Evolutionary conservation across 2,329 filamentous ascomycete species (phyloP), one percentile per base, ranked within the genome.

Genomic region (Colletotrichum sidae): DNA sequence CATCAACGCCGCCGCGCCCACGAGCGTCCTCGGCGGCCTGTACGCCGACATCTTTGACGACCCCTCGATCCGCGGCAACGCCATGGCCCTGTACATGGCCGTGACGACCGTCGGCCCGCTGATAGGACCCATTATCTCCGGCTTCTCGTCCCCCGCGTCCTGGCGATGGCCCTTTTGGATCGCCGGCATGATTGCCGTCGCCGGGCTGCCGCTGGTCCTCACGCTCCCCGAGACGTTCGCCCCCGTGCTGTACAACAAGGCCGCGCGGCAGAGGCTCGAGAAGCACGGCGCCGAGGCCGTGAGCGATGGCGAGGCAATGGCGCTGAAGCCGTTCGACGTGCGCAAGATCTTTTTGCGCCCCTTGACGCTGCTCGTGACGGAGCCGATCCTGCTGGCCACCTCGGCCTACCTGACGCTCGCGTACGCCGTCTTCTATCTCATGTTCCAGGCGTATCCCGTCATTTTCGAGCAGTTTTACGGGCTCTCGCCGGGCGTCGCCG

Each of bases 371-470:
- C 75, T 86, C 4, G 76, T 84, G 60, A 75, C 74, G 8, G 83
- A 86, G 67, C 84, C 83, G 0, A 86, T 86, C 45, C 80, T 86
- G 13, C 71, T 84, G 2, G 72, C 81, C 1, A 78, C 84, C 6
- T 82, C 81, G 2, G 70, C 77, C 0, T 86, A 86, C 69, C 78
- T 85, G 67, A 80, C 83, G 2, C 79, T 86, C 57, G 77, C 82
- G 3, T 86, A 85, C 65, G 81, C 83, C 15, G 80, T 83, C 6
- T 75, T 86, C 37, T 86, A 85, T 68, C 82, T 86, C 73, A 74
- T 84, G 57, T 86, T 86, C 69, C 79, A 79, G 35, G 83, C 83
- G 5, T 85, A 82, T 69, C 83, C 83, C 0, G 83, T 84, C 33
- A 78, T 86, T 2, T 86, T 79, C 55, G 73, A 82, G 69, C 68